Base-by-base conservation (phyloP, 2,329 filamentous ascomycete species). In the Fragosphaeria purpurea region DNA sequence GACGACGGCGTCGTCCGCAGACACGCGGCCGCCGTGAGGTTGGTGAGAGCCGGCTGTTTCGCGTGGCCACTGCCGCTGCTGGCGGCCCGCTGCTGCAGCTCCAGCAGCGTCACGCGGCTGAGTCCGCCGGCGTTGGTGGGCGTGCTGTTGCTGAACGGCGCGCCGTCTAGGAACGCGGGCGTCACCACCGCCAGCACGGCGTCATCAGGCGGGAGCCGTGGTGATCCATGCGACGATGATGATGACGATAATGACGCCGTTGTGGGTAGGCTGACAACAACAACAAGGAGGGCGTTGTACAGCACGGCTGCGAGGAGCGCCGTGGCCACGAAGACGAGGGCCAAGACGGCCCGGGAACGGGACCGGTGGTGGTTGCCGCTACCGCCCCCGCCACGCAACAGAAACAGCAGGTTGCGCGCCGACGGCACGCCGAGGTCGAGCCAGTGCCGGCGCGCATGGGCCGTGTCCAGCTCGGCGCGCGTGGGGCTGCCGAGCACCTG, bases 401-500 rank as follows among this genome's bases (percentile, higher is more conserved):
- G 70, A 48, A 68, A 60, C 10, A 55, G 50, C 3, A 77, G 60
- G 55, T 79, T 79, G 46, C 74, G 68, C 33, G 77, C 47, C 9
- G 75, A 77, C 6, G 75, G 72, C 13, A 78, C 65, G 6, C 76
- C 76, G 33, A 79, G 72, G 53, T 79, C 74, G 47, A 79, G 60
- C 75, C 74, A 78, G 43, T 59, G 63, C 55, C 63, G 66, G 37
- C 61, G 63, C 9, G 61, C 63, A 55, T 79, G 76, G 5, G 75
- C 75, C 10, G 56, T 59, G 33, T 68, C 63, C 7, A 79, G 59
- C 56, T 79, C 75, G 9, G 60, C 60, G 41, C 75, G 67, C 7
- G 74, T 77, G 6, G 76, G 76, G 55, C 75, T 77, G 56, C 65
- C 69, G 10, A 79, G 68, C n/a, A 76, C 66, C 59, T 79, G 76